Evolutionary conservation across 768 basidiomycete genomes (phyloP), one percentile per base, ranked within the genome.

Genomic region (Rhizopogon rudus): DNA sequence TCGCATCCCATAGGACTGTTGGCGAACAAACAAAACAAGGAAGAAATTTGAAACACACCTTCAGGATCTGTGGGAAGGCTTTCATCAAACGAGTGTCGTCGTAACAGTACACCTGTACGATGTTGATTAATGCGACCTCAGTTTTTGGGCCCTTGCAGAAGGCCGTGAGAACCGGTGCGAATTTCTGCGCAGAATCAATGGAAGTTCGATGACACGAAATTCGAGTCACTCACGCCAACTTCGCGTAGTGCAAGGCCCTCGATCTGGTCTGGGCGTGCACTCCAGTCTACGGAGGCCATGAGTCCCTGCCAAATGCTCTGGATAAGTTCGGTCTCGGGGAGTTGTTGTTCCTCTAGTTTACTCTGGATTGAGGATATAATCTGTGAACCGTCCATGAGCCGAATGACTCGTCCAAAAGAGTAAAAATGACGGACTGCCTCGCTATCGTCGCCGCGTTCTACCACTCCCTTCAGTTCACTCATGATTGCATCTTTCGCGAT

Each of bases 51-150:
- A 54, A 28, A 46, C 65, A 29, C 51, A 81, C 93, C 79, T 98
- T 97, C 60, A 99, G 79, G 69, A 98, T 88, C 66, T 94, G 91
- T 45, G 93, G 87, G 79, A 99, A 98, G 7, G 93, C 81, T 69
- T 94, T 94, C 73, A 94, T 95, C 66, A 96, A 81, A 55, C 91
- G 89, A 25, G 93, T 95, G 66, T 98, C 93, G 74, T 96, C 93
- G 71, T 98, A 97, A 71, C 92, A 95, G 75, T 96, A 91, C 60
- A 92, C 80, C 75, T 99, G 96, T 6, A 96, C 92, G 51, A 88
- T 82, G 70, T 98, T 98, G 73, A 99, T 93, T 53, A 99, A 81
- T 33, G 90, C 85, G 39, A 99, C 91, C 73, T 99, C 85, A 20
- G 91, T 90, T 73, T 95, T 95, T 17, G 93, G 82, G 52, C 86